phyloP scores from a whole-genome alignment of 352 stramenopile genomes.

The Phytophthora brassicae region DNA sequence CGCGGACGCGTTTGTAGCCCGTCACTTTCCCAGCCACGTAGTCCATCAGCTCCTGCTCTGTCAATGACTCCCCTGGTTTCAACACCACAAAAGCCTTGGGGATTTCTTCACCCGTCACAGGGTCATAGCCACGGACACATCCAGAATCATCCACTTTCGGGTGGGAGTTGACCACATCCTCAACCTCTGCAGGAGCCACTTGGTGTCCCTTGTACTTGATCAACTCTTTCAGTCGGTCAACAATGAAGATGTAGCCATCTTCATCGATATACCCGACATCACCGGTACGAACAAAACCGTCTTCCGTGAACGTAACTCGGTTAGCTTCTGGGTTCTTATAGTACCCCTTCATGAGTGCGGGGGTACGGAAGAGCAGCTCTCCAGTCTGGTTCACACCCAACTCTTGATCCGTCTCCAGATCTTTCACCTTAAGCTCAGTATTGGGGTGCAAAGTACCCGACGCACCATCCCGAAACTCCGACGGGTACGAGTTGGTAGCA shows the following conservation, averaged over 20 bases:
- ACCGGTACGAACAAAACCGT: constrained; percentile 88
- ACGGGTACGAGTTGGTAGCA: constrained; percentile 51
- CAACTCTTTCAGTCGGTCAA: constrained; percentile 93
- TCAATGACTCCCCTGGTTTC: constrained; percentile 44
- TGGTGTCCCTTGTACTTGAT: constrained; percentile 96
- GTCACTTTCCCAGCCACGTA: constrained; percentile 84
- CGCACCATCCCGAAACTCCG: constrained; percentile 25
- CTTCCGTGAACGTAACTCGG: constrained; percentile 61
- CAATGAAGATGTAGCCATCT: constrained; percentile 92
- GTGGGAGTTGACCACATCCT: constrained; percentile 89
- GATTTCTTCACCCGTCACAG: constrained; percentile 78
- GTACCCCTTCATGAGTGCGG: constrained; percentile 94
- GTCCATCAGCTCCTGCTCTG: constrained; percentile 71
- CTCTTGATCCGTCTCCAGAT: constrained; percentile 44
- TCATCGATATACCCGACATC: constrained; percentile 92
- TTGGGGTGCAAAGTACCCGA: constrained; percentile 55
- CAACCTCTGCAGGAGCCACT: constrained; percentile 91
- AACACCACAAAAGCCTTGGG: constrained; percentile 92
- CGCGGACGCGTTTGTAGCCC: constrained; percentile 86
- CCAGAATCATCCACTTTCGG: constrained; percentile 44
- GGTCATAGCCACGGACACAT: constrained; percentile 51
- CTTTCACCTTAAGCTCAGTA: constrained; percentile 52
- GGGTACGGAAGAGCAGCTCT: constrained; percentile 86
- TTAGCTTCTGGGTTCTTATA: constrained; percentile 89
- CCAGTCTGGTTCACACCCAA: constrained; percentile 44